Evolutionary conservation across 305 asterid species (phyloP).

Genomic region (Rubia tinctorum): DNA sequence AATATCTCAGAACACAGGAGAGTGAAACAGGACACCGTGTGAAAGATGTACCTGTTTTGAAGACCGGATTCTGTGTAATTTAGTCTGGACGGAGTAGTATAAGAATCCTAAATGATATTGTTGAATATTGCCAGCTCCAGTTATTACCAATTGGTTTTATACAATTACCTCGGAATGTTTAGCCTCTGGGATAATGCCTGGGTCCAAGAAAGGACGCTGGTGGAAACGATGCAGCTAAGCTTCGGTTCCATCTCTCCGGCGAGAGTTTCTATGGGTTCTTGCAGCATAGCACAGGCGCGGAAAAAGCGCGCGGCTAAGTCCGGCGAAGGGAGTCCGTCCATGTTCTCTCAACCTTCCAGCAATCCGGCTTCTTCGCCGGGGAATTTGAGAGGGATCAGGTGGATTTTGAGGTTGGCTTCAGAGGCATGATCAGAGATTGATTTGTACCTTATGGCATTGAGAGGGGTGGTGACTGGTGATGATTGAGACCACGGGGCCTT

Average conservation of each 20-base stretch:
- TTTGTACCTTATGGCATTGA: slow-evolving; percentile 30
- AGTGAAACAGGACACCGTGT: slow-evolving; percentile 46
- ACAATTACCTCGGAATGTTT: slow-evolving; percentile 36
- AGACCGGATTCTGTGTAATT: no score
- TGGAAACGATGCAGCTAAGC: slow-evolving; percentile 43
- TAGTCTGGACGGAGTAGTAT: no score
- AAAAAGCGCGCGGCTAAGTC: slow-evolving; percentile 25
- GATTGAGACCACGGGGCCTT: slow-evolving; percentile 12
- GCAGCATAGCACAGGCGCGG: slow-evolving; percentile 28
- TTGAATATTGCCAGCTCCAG: no score
- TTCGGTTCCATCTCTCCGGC: slow-evolving; percentile 25
- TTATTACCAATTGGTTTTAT: no score
- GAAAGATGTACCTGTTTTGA: slow-evolving; percentile 28
- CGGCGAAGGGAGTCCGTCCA: slow-evolving; percentile 39
- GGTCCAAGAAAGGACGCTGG: slow-evolving; percentile 44
- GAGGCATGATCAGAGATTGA: slow-evolving; percentile 19
- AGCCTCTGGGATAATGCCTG: slow-evolving; percentile 31
- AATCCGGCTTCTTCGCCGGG: slow-evolving; percentile 45
- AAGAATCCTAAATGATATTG: no score
- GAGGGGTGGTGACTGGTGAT: slow-evolving; percentile 27
- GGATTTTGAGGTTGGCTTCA: slow-evolving; percentile 27
- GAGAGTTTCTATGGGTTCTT: slow-evolving; percentile 31
- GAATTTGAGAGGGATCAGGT: slow-evolving; percentile 31
- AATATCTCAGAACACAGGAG: slow-evolving; percentile 25
- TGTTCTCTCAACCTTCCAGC: slow-evolving; percentile 55